Base-by-base conservation (phyloP, 148 eudicot species). In the Rhododendron henanense region DNA sequence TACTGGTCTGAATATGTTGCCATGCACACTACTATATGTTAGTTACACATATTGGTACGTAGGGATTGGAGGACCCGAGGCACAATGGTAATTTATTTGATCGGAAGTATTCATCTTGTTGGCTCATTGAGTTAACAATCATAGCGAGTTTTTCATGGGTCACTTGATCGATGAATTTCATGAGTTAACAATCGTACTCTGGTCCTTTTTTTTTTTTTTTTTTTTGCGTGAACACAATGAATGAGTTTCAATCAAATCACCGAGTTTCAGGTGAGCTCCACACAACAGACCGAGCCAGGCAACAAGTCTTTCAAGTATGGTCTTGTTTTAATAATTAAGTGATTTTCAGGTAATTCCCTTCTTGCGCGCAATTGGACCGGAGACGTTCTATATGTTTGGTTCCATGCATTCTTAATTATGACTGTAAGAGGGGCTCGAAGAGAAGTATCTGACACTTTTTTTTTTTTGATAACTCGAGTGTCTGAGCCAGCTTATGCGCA, bases 1-100 rank as follows among this genome's bases (percentile, higher is more conserved):
- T 83, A 94, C 67, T 45, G 98, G 96, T 71, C 96, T 94, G 93
- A 33, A 88, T 80, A 31, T 37, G 9, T 61, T n/a, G 18, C 73
- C 41, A 18, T n/a, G n/a, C n/a, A n/a, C 16, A 18, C 31, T 21
- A 11, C 31, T 23, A 53, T 18, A 11, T 45, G 55, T 57, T 33
- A 81, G 47, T 80, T 51, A 14, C 63, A 15, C 21, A 15, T 41
- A 41, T 31, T 19, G 25, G n/a, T 80, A 51, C 35, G 31, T 69
- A 11, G 11, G 45, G 5, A 69, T 28, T 4, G 76, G 37, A 31
- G 8, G 39, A 13, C 6, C 18, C 1, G 39, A 71, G 76, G 76
- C 19, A 0, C 18, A 31, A 71, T 15, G 7, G 39, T 4, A 11
- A n/a, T 1, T 65, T 19, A 31, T 71, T 31, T 71, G 39, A 3